phyloP scores from a whole-genome alignment of 371 early-diverging fungal genomes.

The Syncephalastrum racemosum region DNA sequence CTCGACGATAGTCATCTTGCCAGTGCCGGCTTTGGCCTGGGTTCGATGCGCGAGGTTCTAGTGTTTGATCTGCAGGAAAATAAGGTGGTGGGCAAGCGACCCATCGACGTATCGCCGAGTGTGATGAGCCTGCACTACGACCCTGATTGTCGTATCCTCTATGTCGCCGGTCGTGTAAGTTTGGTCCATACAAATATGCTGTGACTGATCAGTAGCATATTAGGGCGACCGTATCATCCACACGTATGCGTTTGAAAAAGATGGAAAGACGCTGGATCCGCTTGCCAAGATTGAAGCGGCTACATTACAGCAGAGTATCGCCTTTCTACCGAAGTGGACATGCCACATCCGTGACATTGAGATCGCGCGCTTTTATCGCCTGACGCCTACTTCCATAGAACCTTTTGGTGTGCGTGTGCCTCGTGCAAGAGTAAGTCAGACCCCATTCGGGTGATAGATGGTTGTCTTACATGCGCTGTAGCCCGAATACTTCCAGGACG shows the following conservation, averaged over 20 bases:
- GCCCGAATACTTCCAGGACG: slow-evolving; percentile 87
- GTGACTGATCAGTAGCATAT: not conserved
- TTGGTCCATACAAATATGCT: not conserved
- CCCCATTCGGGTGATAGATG: too few species aligned
- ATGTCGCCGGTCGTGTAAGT: slow-evolving; percentile 62
- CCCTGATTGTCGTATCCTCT: slow-evolving; percentile 62
- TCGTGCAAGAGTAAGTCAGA: slow-evolving; percentile 54
- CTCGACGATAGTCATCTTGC: slow-evolving; percentile 54
- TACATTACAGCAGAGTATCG: slow-evolving; percentile 68
- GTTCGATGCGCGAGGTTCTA: slow-evolving; percentile 62
- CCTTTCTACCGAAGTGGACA: slow-evolving; percentile 63
- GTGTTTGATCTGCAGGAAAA: slow-evolving; percentile 48
- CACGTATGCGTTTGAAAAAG: slow-evolving; percentile 31
- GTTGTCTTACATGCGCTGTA: slow-evolving; percentile 15
- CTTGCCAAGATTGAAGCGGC: slow-evolving; percentile 64
- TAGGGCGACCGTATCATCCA: slow-evolving; percentile 59
- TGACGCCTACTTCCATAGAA: slow-evolving; percentile 68
- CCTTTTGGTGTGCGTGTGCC: slow-evolving; percentile 73
- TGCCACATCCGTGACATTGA: slow-evolving; percentile 69
- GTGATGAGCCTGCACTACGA: slow-evolving; percentile 71
- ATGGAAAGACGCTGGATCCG: slow-evolving; percentile 25
- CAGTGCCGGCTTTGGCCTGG: slow-evolving; percentile 73
- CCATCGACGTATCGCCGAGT: slow-evolving; percentile 76
- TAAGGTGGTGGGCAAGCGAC: slow-evolving; percentile 35
- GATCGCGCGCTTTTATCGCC: slow-evolving; percentile 64